A percentile compares a stretch with the other conserved stretches of the same genome.
Evolutionary conservation across 2,329 filamentous ascomycete genomes (phyloP).

Genomic region (Penicillium sp.): DNA sequence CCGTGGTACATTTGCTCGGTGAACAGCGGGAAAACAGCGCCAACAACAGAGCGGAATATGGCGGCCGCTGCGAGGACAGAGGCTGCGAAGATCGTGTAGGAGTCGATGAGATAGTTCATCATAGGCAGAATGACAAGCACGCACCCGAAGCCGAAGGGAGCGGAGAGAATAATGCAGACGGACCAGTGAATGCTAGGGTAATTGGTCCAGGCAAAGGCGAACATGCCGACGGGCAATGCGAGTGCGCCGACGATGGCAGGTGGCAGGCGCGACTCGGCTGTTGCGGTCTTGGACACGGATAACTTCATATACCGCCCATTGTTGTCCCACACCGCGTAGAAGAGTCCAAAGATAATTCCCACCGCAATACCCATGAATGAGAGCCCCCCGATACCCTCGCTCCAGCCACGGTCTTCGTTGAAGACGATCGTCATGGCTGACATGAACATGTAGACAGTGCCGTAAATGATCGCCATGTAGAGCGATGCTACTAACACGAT

Average conservation of each 20-base stretch:
- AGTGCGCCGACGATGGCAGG: constrained; percentile 69
- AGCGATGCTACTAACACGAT: constrained; percentile 6
- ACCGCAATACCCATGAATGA: constrained; percentile 10
- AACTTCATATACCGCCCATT: constrained; percentile 5
- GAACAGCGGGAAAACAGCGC: constrained; percentile 8
- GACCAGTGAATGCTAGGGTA: neutral
- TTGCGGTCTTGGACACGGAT: neutral
- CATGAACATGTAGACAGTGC: constrained; percentile 10
- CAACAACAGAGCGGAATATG: constrained; percentile 1
- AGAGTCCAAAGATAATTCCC: constrained; percentile 6
- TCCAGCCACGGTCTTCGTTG: constrained; percentile 9
- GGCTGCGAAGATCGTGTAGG: constrained; percentile 6
- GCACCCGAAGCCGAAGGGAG: constrained; percentile 3
- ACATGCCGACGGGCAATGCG: constrained; percentile 50
- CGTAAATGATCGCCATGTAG: constrained; percentile 12
- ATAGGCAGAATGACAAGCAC: neutral
- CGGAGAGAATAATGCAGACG: constrained; percentile 1
- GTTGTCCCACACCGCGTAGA: constrained; percentile 4
- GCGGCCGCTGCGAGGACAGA: constrained; percentile 1
- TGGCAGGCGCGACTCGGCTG: constrained; percentile 53
- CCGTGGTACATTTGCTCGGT: constrained; percentile 3
- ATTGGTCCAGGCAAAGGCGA: constrained; percentile 40
- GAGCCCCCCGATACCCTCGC: constrained; percentile 5
- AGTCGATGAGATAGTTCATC: constrained; percentile 6
- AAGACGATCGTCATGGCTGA: constrained; percentile 9